These are phyloP conservation scores for Priceomyces haplophilus DNA, from an alignment of 805 yeast species.

Conservation along the genomic window DNA sequence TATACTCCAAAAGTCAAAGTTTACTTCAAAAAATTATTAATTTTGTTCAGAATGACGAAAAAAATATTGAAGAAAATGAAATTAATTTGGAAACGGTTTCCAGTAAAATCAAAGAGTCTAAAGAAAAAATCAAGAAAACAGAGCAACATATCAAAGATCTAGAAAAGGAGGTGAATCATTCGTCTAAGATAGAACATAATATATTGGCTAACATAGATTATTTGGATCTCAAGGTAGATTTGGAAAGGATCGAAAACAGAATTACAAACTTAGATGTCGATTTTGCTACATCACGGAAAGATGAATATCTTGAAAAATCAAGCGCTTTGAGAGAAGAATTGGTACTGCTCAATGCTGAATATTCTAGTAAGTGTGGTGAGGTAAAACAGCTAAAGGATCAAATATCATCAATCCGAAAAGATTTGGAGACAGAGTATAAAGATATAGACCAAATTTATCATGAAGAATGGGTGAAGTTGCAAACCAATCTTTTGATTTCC, in stretches of 20 bases:
- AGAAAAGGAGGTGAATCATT: conserved; percentile 49
- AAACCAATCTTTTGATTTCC: conserved; percentile 69
- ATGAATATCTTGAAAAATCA: conserved; percentile 59
- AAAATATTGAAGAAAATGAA: conserved; percentile 23
- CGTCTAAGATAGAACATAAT: conserved; percentile 59
- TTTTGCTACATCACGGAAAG: conserved; percentile 59
- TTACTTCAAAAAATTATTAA: conserved; percentile 12
- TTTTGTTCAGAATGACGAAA: conserved; percentile 21
- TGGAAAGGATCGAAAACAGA: conserved; percentile 32
- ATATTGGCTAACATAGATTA: conserved; percentile 64
- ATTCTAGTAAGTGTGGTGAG: conserved; percentile 83
- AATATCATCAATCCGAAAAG: conserved; percentile 50
- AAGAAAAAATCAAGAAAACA: conserved; percentile 18
- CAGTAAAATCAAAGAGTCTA: conserved; percentile 9
- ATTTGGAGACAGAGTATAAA: conserved; percentile 66
- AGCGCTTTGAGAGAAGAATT: conserved; percentile 47
- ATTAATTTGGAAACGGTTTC: conserved; percentile 21
- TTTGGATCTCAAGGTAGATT: conserved; percentile 40
- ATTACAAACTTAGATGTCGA: conserved; percentile 47
- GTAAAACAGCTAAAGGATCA: conserved; percentile 79
- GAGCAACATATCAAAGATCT: conserved; percentile 26
- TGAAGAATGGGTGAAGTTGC: conserved; percentile 70
- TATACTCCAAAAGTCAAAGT: not conserved
- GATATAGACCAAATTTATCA: conserved; percentile 63
- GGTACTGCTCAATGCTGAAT: conserved; percentile 54